Conservation (phyloP, 805 yeast genomes). For the Metschnikowia shivogae region DNA sequence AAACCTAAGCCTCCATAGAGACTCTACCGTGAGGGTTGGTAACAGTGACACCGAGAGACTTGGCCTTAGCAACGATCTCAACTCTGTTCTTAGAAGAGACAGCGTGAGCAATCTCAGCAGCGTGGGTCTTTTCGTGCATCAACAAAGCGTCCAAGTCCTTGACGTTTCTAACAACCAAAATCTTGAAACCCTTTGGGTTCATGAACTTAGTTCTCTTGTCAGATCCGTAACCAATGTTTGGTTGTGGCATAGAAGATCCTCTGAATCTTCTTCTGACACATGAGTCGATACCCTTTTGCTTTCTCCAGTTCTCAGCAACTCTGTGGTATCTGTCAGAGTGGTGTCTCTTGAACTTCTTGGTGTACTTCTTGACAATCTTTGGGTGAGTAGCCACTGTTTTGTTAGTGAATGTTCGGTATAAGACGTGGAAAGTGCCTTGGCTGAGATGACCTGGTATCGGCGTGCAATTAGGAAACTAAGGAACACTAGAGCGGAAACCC, state of each 20-base stretch:
- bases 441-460: not conserved
- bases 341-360: conserved; percentile 99
- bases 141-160: conserved; percentile 92
- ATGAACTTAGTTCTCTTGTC: conserved; percentile 97
- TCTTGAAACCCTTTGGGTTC: conserved; percentile 97
- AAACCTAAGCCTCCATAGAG: conserved; percentile 87
- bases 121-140: conserved; percentile 97
- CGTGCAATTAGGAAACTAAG: not conserved
- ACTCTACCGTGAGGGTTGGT: conserved; percentile 99
- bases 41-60: conserved; percentile 96
- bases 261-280: conserved; percentile 99
- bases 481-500: too few relatives aligned
- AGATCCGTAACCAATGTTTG: conserved; percentile 99
- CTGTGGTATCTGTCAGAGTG: conserved; percentile 99
- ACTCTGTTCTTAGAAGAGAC: conserved; percentile 98
- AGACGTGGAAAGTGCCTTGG: not conserved
- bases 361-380: conserved; percentile 99
- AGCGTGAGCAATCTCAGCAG: conserved; percentile 99
- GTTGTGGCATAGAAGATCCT: conserved; percentile 92
- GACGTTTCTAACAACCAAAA: conserved; percentile 87
- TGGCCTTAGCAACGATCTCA: conserved; percentile 92
- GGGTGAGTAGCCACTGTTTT: conserved; percentile 84
- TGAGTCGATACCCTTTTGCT: conserved; percentile 99
- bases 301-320: conserved; percentile 99
- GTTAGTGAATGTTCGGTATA: conserved; percentile 19